phyloP scores from a whole-genome alignment of 2,329 filamentous ascomycete genomes.

The Tolypocladium inflatum region DNA sequence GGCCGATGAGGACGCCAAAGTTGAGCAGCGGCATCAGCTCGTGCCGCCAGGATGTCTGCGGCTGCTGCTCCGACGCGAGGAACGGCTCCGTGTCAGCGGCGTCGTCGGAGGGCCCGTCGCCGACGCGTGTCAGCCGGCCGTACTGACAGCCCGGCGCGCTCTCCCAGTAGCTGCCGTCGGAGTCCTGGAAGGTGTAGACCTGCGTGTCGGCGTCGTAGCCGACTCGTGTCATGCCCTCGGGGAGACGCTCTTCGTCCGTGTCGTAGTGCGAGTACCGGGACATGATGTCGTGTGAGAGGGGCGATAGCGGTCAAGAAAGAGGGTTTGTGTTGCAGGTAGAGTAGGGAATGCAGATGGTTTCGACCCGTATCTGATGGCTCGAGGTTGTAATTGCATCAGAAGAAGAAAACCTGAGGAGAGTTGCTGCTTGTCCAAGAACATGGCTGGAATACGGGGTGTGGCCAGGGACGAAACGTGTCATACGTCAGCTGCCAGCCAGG shows the following conservation, averaged over 20 bases:
- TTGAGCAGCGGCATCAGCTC: slow-evolving; percentile 47
- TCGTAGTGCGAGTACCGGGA: slow-evolving; percentile 30
- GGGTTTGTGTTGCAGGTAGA: neutral
- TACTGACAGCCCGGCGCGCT: slow-evolving; percentile 39
- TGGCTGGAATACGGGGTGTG: too few relatives aligned
- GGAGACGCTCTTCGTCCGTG: slow-evolving; percentile 41
- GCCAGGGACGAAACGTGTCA: too few relatives aligned
- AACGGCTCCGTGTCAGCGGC: slow-evolving; percentile 20
- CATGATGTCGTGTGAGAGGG: neutral
- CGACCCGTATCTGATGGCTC: neutral
- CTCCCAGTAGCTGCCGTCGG: slow-evolving; percentile 39
- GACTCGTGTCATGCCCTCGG: slow-evolving; percentile 42
- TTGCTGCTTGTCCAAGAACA: too few relatives aligned
- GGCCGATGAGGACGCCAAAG: slow-evolving; percentile 43
- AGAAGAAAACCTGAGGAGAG: too few relatives aligned
- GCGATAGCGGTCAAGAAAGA: too few relatives aligned
- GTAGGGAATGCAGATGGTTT: neutral
- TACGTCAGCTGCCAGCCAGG: too few relatives aligned
- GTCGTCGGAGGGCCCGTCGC: slow-evolving; percentile 15
- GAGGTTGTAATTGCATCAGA: neutral
- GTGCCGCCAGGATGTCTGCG: slow-evolving; percentile 36
- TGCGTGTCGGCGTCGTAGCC: slow-evolving; percentile 48
- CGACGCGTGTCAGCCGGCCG: slow-evolving; percentile 33
- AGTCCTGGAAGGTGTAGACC: slow-evolving; percentile 41
- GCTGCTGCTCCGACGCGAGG: slow-evolving; percentile 12